Evolutionary conservation across 2,329 filamentous ascomycete species (phyloP).

Genomic region (Aspergillus flavus): DNA sequence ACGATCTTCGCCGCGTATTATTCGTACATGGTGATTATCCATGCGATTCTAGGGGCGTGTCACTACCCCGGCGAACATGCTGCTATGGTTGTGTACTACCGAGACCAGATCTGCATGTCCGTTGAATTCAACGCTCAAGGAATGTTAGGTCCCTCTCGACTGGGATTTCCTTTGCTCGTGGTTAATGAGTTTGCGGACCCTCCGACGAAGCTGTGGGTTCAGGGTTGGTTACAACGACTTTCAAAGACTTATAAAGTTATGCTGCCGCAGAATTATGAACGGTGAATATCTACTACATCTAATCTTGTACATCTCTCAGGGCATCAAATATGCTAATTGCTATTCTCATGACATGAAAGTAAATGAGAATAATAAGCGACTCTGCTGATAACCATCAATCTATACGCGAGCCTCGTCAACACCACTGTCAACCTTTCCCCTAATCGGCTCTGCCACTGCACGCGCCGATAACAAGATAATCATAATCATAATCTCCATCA

Average conservation of each 20-base stretch:
- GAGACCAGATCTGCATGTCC: constrained; percentile 35
- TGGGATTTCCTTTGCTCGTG: constrained; percentile 31
- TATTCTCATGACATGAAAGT: background rate
- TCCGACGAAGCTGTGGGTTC: constrained; percentile 28
- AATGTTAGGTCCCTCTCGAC: constrained; percentile 29
- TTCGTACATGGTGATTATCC: constrained; percentile 31
- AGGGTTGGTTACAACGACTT: constrained; percentile 23
- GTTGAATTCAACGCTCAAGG: constrained; percentile 31
- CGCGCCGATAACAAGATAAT: constrained; percentile 24
- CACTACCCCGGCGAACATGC: constrained; percentile 27
- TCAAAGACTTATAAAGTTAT: constrained; percentile 29
- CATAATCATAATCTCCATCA: constrained; percentile 30
- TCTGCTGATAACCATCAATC: background rate
- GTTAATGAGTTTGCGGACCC: constrained; percentile 29
- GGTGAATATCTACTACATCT: background rate
- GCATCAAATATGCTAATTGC: background rate
- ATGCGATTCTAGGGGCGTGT: constrained; percentile 26
- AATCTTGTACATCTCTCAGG: background rate
- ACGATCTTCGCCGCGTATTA: constrained; percentile 30
- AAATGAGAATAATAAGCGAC: background rate
- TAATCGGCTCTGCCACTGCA: constrained; percentile 25
- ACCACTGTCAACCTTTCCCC: background rate
- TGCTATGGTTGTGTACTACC: constrained; percentile 26
- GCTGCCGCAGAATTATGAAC: constrained; percentile 23
- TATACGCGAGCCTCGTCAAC: background rate